phyloP scores from a whole-genome alignment of 1,139 yeast species.

The Nakaseomyces sp. region DNA sequence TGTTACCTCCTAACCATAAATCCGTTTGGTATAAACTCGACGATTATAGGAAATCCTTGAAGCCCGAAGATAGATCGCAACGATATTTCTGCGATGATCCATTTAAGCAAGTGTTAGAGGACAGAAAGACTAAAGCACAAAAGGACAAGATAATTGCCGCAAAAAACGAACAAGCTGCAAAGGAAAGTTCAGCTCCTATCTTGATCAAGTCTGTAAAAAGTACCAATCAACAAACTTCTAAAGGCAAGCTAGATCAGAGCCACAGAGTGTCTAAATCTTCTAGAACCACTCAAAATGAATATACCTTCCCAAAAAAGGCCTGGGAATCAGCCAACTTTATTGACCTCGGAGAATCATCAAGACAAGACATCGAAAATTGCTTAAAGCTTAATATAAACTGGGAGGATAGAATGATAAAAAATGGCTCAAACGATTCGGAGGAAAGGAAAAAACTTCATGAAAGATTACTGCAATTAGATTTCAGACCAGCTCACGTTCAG shows the following conservation, averaged over 20 bases:
- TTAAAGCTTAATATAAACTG: conserved; percentile 49
- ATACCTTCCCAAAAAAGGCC: conserved; percentile 46
- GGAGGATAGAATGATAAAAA: conserved; percentile 31
- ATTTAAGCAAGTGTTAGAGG: conserved; percentile 51
- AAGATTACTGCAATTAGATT: conserved; percentile 44
- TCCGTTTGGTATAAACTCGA: conserved; percentile 72
- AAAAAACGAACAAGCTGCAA: conserved; percentile 31
- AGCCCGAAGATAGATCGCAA: conserved; percentile 36
- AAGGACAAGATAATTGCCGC: conserved; percentile 40
- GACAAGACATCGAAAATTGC: conserved; percentile 48
- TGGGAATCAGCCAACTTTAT: conserved; percentile 57
- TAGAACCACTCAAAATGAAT: conserved; percentile 10
- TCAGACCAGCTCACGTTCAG: conserved; percentile 55
- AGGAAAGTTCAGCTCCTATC: conserved; percentile 31
- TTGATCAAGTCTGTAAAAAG: conserved; percentile 16
- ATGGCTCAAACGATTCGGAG: conserved; percentile 11
- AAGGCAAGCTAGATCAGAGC: background rate
- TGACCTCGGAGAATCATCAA: conserved; percentile 33
- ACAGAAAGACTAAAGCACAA: conserved; percentile 38
- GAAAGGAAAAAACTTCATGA: conserved; percentile 18
- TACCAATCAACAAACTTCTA: background rate
- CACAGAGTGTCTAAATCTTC: background rate
- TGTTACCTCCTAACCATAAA: conserved; percentile 75
- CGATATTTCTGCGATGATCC: conserved; percentile 61
- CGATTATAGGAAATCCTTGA: conserved; percentile 40